Evolutionary conservation across 495 filamentous ascomycete species (phyloP).

Genomic region (Penicillium alfredii): DNA sequence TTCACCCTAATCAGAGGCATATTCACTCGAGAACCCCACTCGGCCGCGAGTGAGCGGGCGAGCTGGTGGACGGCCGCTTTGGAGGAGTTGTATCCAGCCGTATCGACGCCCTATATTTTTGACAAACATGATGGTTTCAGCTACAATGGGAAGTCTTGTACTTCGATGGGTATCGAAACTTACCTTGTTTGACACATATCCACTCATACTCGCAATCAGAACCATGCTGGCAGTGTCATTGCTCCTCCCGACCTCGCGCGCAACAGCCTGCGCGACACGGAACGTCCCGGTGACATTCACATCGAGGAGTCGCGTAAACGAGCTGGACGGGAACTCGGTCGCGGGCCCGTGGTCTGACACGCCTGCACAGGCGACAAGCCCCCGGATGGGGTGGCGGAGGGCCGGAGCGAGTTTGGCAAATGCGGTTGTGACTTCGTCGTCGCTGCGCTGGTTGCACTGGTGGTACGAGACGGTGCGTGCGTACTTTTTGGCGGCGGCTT

Average conservation of each 20-base stretch:
- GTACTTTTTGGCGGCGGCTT: constrained; percentile 24
- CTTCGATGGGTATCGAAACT: neutral
- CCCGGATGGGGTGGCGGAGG: constrained; percentile 56
- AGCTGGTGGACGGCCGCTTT: constrained; percentile 59
- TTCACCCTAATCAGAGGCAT: constrained; percentile 27
- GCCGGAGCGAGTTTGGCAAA: constrained; percentile 36
- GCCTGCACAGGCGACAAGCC: constrained; percentile 72
- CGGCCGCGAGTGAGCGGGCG: constrained; percentile 55
- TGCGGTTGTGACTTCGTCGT: constrained; percentile 49
- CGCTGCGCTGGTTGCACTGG: constrained; percentile 53
- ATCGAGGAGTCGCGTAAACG: constrained; percentile 51
- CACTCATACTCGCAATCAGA: constrained; percentile 70
- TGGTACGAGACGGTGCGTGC: constrained; percentile 36
- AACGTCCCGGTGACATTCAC: constrained; percentile 65
- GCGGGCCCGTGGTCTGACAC: constrained; percentile 56
- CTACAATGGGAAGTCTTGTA: too few species aligned
- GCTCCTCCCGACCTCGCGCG: constrained; percentile 52
- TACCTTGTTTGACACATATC: constrained; percentile 60
- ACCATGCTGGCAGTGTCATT: constrained; percentile 51
- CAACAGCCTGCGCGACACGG: constrained; percentile 60
- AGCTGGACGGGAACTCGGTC: constrained; percentile 53
- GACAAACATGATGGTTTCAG: too few species aligned
- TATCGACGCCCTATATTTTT: constrained; percentile 43
- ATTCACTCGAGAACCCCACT: constrained; percentile 42
- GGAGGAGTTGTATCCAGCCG: constrained; percentile 55